A percentile compares a stretch with the other conserved stretches of the same genome.
phyloP scores from a whole-genome alignment of 768 basidiomycete species.

The Dioszegia crocea region DNA sequence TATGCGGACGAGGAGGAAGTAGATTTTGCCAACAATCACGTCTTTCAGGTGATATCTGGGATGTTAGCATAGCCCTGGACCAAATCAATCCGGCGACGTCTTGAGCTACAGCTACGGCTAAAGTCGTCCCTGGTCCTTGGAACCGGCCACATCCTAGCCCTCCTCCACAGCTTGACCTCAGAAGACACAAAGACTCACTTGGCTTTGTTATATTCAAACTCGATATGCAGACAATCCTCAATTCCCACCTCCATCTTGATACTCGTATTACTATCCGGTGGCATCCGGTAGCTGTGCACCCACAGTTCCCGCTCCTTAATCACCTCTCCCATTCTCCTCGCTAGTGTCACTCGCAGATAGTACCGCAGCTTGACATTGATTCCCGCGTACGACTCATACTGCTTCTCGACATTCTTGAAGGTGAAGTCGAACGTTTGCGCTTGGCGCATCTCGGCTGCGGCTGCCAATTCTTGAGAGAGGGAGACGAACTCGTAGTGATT shows the following conservation, averaged over 20 bases:
- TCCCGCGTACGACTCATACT: constrained; percentile 94
- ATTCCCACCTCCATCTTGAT: constrained; percentile 99
- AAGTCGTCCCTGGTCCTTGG: too few relatives aligned
- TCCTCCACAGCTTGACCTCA: not conserved
- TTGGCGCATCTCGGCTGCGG: constrained; percentile 93
- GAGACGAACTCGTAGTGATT: constrained; percentile 98
- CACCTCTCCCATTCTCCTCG: constrained; percentile 87
- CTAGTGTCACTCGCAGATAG: constrained; percentile 83
- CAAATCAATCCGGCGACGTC: too few relatives aligned
- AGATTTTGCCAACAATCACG: constrained; percentile 99
- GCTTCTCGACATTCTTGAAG: constrained; percentile 99
- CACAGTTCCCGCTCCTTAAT: constrained; percentile 89
- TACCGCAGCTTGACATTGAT: constrained; percentile 99
- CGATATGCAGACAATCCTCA: constrained; percentile 97
- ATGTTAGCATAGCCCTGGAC: too few relatives aligned
- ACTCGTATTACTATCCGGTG: constrained; percentile 92
- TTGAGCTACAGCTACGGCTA: too few relatives aligned
- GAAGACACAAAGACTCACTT: constrained; percentile 62
- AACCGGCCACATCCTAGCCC: too few relatives aligned
- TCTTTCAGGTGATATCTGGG: constrained; percentile 94
- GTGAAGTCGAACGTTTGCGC: constrained; percentile 94
- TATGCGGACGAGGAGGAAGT: constrained; percentile 95
- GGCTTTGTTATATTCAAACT: constrained; percentile 99
- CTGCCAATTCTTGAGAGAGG: constrained; percentile 86
- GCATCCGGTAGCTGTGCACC: constrained; percentile 99